Evolutionary conservation across 2,329 filamentous ascomycete genomes (phyloP).

Genomic region (Aspergillus fumigatus): DNA sequence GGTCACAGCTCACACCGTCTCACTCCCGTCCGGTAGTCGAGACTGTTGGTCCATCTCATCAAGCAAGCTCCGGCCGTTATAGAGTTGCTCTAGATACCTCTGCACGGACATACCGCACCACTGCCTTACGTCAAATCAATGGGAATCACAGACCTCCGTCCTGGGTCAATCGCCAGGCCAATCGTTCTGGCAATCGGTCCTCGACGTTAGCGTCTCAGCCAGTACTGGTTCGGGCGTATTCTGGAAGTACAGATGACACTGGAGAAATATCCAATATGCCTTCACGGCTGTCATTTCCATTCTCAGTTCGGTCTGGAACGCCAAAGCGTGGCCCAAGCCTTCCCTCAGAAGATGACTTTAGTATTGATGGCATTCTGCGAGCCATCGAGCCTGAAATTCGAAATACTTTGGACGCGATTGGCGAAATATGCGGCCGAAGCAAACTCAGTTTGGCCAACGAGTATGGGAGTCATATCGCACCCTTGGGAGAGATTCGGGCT

Average conservation of each 20-base stretch:
- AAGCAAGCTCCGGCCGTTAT: constrained; percentile 21
- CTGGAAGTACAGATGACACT: constrained; percentile 31
- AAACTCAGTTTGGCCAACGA: constrained; percentile 59
- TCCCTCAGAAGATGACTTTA: constrained; percentile 50
- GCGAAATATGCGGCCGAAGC: constrained; percentile 59
- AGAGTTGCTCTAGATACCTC: constrained; percentile 27
- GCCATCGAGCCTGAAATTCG: constrained; percentile 57
- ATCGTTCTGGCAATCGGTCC: constrained; percentile 17
- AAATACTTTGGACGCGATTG: constrained; percentile 56
- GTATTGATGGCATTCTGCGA: constrained; percentile 52
- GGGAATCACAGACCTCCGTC: constrained; percentile 21
- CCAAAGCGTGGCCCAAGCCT: constrained; percentile 27
- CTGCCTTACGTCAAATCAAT: constrained; percentile 31
- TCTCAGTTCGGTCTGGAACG: constrained; percentile 18
- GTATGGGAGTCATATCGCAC: constrained; percentile 58
- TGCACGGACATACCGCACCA: constrained; percentile 27
- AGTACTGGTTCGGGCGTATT: constrained; percentile 42
- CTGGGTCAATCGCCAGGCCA: constrained; percentile 22
- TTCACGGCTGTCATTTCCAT: constrained; percentile 28
- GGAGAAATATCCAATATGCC: constrained; percentile 28
- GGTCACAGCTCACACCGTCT: constrained; percentile 25
- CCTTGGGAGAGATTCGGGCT: constrained; percentile 53
- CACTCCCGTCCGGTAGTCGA: constrained; percentile 20
- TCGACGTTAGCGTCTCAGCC: constrained; percentile 37
- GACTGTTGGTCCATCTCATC: constrained; percentile 18